phyloP scores from a whole-genome alignment of 495 filamentous ascomycete genomes.

The Trichoderma reesei region DNA sequence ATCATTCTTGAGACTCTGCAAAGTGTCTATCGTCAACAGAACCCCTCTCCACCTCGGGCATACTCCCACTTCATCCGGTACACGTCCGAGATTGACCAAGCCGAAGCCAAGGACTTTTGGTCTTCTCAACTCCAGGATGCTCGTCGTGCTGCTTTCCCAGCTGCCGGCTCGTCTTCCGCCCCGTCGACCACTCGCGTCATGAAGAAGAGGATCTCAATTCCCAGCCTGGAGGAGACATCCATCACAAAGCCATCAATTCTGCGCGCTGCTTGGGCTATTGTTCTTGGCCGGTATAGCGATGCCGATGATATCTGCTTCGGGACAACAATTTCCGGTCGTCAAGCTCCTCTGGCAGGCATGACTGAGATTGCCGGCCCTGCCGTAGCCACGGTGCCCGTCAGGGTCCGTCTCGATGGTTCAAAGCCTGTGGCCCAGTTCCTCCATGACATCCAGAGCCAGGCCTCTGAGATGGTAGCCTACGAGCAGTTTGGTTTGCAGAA shows the following conservation, averaged over 20 bases:
- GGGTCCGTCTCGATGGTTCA: constrained; percentile 19
- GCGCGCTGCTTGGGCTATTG: constrained; percentile 38
- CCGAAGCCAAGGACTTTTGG: neutral
- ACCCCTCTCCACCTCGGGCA: too few species aligned
- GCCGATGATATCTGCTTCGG: constrained; percentile 39
- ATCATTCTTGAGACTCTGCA: constrained; percentile 9
- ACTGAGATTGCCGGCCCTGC: constrained; percentile 40
- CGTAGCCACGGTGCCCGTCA: constrained; percentile 48
- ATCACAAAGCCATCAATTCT: constrained; percentile 32
- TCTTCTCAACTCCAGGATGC: neutral
- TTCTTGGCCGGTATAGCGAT: constrained; percentile 29
- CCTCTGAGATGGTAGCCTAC: constrained; percentile 28
- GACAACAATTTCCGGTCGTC: constrained; percentile 38
- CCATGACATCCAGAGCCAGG: constrained; percentile 24
- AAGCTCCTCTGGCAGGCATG: constrained; percentile 35
- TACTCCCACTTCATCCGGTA: constrained; percentile 42
- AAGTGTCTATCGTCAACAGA: neutral
- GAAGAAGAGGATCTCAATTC: neutral
- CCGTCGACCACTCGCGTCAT: constrained; percentile 2
- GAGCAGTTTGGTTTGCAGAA: constrained; percentile 39
- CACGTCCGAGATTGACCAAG: constrained; percentile 8
- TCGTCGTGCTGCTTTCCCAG: neutral
- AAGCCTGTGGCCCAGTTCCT: constrained; percentile 14
- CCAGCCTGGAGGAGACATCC: neutral
- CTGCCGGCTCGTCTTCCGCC: too few species aligned